Conservation (phyloP, 1,284 basidiomycete species). For the Ceratobasidium theobromae region DNA sequence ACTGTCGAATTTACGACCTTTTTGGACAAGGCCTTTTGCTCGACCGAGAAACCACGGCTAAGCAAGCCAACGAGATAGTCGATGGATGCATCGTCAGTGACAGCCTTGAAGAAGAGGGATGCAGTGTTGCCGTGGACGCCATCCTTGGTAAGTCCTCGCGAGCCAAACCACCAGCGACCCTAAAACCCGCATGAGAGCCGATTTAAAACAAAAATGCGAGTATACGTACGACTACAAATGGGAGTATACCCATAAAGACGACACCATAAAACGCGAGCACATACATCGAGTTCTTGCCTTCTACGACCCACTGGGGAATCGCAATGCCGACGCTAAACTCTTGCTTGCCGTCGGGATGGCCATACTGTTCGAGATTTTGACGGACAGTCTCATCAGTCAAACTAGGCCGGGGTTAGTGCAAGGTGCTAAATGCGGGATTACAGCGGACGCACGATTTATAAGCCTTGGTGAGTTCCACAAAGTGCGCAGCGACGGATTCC, state of each 20-base stretch:
- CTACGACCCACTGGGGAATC: conserved; percentile 91
- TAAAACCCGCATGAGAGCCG: conserved; percentile 40
- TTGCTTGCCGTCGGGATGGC: conserved; percentile 96
- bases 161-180: conserved; percentile 98
- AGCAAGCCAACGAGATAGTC: conserved; percentile 75
- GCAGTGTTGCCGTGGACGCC: conserved; percentile 84
- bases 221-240: conserved; percentile 72
- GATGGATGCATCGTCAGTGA: conserved; percentile 80
- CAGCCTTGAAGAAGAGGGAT: conserved; percentile 83
- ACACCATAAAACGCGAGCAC: conserved; percentile 88
- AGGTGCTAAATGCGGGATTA: background rate
- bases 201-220: conserved; percentile 15
- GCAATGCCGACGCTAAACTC: conserved; percentile 96
- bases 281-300: conserved; percentile 88
- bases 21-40: conserved; percentile 4
- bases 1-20: conserved; percentile 10
- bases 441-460: conserved; percentile 78
- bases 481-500: conserved; percentile 85
- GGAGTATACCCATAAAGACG: conserved; percentile 84
- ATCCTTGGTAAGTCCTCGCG: conserved; percentile 88
- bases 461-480: conserved; percentile 95
- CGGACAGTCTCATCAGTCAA: conserved; percentile 93
- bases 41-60: conserved; percentile 39
- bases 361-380: conserved; percentile 88
- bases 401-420: conserved; percentile 45